phyloP scores from a whole-genome alignment of 768 basidiomycete genomes.

The Lyophyllum atratum region DNA sequence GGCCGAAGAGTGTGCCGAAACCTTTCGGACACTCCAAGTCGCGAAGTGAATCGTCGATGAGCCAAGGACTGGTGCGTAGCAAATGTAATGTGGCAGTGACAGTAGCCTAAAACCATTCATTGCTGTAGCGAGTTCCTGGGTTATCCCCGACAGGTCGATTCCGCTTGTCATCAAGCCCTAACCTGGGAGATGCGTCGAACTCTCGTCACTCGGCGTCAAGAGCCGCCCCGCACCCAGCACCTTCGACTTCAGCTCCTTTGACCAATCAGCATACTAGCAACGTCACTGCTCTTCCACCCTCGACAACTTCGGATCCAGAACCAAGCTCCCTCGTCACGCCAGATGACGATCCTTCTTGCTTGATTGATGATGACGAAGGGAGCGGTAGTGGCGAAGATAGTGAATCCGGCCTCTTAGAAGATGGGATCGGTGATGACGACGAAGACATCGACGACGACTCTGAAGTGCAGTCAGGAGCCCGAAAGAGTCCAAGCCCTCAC shows the following conservation, averaged over 20 bases:
- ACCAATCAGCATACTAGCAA: too few relatives aligned
- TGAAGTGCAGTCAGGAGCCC: background rate
- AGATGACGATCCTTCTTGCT: background rate
- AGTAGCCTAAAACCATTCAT: background rate
- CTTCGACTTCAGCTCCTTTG: too few relatives aligned
- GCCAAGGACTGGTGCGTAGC: too few relatives aligned
- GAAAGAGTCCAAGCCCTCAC: background rate
- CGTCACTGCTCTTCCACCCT: too few relatives aligned
- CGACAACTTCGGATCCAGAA: background rate
- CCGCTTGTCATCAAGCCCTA: too few relatives aligned
- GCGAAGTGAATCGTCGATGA: background rate
- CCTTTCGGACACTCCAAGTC: background rate
- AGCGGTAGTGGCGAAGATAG: background rate
- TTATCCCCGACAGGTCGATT: background rate
- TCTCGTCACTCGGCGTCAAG: background rate
- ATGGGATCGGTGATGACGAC: conserved; percentile 1
- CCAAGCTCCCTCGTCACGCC: background rate
- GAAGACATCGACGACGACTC: background rate
- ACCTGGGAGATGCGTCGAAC: background rate
- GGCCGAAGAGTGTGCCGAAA: background rate
- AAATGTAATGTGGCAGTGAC: background rate
- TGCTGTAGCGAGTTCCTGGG: background rate
- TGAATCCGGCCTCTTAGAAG: background rate
- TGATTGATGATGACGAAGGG: background rate
- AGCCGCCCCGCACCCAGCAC: background rate